A percentile compares a stretch with the other conserved stretches of the same genome.
These are phyloP conservation scores for Puya raimondii DNA, from an alignment of 176 grass and related monocot genomes.

Conservation along the genomic window DNA sequence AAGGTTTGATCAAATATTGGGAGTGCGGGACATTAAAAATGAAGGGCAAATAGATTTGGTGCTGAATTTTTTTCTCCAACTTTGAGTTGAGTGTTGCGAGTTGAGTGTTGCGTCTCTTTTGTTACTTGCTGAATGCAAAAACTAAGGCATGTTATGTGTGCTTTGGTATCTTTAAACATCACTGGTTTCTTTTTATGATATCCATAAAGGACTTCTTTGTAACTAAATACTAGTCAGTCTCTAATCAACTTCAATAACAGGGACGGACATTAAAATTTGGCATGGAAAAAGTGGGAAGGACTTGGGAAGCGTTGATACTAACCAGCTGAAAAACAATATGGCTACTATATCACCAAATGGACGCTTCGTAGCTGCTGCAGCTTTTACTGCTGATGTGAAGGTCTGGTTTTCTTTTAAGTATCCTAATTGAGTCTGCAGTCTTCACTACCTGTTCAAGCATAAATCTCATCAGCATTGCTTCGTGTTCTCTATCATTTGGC, in stretches of 20 bases:
- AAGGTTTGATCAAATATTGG: no score
- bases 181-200: not conserved
- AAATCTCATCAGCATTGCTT: not conserved
- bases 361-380: conserved; percentile 89
- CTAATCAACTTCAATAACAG: conserved; percentile 35
- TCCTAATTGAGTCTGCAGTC: not conserved
- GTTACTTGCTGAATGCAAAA: not conserved
- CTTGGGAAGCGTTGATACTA: conserved; percentile 78
- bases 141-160: not conserved
- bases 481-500: not conserved
- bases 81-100: not conserved
- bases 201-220: not conserved
- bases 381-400: conserved; percentile 98
- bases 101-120: not conserved
- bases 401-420: conserved; percentile 31
- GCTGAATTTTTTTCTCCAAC: not conserved
- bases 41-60: no score
- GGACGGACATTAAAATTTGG: conserved; percentile 92
- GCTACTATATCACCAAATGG: conserved; percentile 87
- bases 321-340: conserved; percentile 99
- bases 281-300: conserved; percentile 91
- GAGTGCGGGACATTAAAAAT: no score
- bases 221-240: conserved; percentile 4
- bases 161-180: not conserved
- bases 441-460: not conserved